Conservation (phyloP, 495 filamentous ascomycete genomes). For the Neurospora cerealis region DNA sequence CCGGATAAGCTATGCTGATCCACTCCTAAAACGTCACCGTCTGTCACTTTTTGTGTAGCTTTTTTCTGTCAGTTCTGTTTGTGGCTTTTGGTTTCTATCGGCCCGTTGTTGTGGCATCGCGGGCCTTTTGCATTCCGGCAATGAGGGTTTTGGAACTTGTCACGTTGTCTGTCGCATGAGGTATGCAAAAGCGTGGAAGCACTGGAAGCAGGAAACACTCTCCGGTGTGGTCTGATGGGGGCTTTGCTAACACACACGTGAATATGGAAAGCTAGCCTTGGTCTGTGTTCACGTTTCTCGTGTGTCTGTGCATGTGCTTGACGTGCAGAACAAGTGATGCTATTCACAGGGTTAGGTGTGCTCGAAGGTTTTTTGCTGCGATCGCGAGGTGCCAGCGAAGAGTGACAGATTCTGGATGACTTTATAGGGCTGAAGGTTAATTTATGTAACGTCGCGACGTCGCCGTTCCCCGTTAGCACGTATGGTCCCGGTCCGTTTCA, state of each 20-base stretch:
- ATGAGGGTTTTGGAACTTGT: neutral
- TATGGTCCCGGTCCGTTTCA: neutral
- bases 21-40: neutral
- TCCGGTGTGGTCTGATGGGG: neutral
- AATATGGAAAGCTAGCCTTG: neutral
- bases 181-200: neutral
- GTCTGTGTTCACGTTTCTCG: too few relatives aligned
- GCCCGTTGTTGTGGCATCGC: neutral
- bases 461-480: neutral
- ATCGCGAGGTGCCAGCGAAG: neutral
- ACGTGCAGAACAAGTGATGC: neutral
- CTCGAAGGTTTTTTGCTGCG: neutral
- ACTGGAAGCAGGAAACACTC: neutral
- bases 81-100: neutral
- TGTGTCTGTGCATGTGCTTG: neutral
- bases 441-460: neutral
- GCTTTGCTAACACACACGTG: neutral
- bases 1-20: neutral
- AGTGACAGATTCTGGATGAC: neutral
- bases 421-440: neutral
- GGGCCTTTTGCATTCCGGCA: neutral
- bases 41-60: neutral
- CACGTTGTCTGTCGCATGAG: neutral
- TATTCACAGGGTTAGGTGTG: neutral
- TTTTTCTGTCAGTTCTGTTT: neutral